Evolutionary conservation across 192 early-diverging fungal genomes (phyloP).

Genomic region (Dissophora ornata): DNA sequence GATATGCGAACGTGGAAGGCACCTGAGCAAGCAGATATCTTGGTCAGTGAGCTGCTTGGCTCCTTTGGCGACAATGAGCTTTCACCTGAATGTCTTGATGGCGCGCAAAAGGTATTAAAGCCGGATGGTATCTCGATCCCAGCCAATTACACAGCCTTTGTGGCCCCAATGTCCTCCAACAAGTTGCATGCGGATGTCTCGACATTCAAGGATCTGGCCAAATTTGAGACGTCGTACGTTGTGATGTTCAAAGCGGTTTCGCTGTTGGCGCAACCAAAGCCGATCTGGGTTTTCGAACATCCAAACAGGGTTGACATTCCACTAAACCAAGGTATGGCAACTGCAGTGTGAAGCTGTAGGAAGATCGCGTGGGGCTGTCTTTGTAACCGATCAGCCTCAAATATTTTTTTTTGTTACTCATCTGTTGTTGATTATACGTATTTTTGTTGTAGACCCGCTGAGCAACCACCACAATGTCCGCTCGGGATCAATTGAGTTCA

Average conservation of each 20-base stretch:
- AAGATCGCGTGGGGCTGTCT: not conserved
- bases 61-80: constrained; percentile 99
- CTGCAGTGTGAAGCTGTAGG: no score
- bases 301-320: constrained; percentile 62
- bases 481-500: constrained; percentile 66
- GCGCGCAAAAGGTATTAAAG: constrained; percentile 84
- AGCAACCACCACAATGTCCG: constrained; percentile 85
- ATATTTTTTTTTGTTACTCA: no score
- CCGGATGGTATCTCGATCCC: constrained; percentile 92
- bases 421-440: no score
- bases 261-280: constrained; percentile 73
- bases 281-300: constrained; percentile 88
- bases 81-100: constrained; percentile 98
- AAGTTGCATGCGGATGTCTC: constrained; percentile 83
- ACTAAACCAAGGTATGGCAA: constrained; percentile 44
- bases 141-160: constrained; percentile 82
- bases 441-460: constrained; percentile 55
- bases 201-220: constrained; percentile 69
- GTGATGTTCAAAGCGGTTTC: constrained; percentile 90
- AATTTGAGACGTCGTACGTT: constrained; percentile 96
- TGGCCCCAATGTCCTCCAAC: constrained; percentile 88
- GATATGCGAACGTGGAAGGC: constrained; percentile 92
- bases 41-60: constrained; percentile 96
- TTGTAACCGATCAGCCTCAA: no score
- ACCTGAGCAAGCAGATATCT: constrained; percentile 84